Conservation (phyloP, 371 early-diverging fungal species). For the Saksenaea vasiformis region DNA sequence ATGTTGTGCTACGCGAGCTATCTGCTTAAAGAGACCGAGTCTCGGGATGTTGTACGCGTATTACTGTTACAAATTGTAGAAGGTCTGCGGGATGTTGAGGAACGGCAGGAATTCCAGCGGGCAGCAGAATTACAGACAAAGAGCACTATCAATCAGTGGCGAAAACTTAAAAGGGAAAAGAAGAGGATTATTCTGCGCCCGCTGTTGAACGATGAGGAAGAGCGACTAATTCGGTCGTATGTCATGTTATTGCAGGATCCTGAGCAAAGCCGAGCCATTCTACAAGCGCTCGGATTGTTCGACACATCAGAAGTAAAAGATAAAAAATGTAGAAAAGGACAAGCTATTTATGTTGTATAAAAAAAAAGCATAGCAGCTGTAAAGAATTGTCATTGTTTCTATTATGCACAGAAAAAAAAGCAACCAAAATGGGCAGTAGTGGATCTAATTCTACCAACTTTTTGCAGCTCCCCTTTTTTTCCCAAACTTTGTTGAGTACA, state of each 20-base stretch:
- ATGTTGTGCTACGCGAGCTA: slow-evolving; percentile 15
- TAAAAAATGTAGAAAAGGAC: not conserved
- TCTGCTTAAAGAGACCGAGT: not conserved
- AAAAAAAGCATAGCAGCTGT: not conserved
- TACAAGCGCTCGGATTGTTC: slow-evolving; percentile 6
- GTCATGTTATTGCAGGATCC: not conserved
- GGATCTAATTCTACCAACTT: not conserved
- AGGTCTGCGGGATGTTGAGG: slow-evolving; percentile 10
- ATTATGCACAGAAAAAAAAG: not conserved
- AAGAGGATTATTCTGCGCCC: slow-evolving; percentile 11
- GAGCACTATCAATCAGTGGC: slow-evolving; percentile 11
- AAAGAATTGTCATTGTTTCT: not conserved
- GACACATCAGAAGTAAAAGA: not conserved
- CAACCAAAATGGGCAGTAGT: not conserved
- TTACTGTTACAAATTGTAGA: slow-evolving; percentile 20
- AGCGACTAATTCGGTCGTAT: not conserved
- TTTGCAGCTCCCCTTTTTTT: not conserved
- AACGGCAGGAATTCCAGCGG: slow-evolving; percentile 6
- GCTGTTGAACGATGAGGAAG: slow-evolving; percentile 3
- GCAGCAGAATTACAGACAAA: slow-evolving; percentile 7
- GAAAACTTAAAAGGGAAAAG: slow-evolving; percentile 10
- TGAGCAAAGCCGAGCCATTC: slow-evolving; percentile 4
- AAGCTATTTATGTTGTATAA: slow-evolving; percentile 13
- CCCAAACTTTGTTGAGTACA: not conserved
- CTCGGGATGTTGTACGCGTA: slow-evolving; percentile 15